Base-by-base conservation (phyloP, 305 asterid species). In the Fraxinus albicans region DNA sequence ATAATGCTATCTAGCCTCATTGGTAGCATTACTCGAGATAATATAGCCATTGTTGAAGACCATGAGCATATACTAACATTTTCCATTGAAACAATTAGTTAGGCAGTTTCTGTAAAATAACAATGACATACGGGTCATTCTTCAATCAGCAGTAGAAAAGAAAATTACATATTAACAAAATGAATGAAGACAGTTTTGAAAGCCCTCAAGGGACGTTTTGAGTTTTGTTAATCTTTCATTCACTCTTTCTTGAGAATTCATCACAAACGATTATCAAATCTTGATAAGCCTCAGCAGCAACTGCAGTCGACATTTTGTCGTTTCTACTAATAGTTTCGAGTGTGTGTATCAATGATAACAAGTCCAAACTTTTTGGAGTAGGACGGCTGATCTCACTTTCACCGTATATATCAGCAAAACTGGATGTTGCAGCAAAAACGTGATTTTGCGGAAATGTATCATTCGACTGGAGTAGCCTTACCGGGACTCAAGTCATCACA, bases 401-500 rank as follows among this genome's bases (percentile, higher is more conserved):
- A 76, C 73, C n/a, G 76, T 47, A 73, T 34, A 9, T 38, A 35
- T 73, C 29, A 58, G 69, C 63, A 80, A 76, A 75, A 77, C 33
- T 38, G 40, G 34, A 55, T 31, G 55, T 78, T 81, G 29, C 42
- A 55, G 21, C 2, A 73, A 77, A 74, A 58, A 25, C 36, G 1
- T 35, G 38, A 65, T 55, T 58, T 42, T 10, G 15, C 29, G 35
- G 81, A 73, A 58, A 27, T 44, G 70, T 73, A 65, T 95, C 87
- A 87, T 78, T 72, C 83, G 80, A 80, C 42, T 73, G 29, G 13
- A 35, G 92, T 89, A 47, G 88, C 25, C 86, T 92, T 90, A 73
- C 86, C 88, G 19, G 79, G 88, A 42, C 84, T 86, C 21, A 81
- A 84, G 85, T 89, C 88, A 73, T 81, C 86, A 84, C 98, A 91